Conservation (phyloP, 371 early-diverging fungal genomes). For the Circinella minor region DNA sequence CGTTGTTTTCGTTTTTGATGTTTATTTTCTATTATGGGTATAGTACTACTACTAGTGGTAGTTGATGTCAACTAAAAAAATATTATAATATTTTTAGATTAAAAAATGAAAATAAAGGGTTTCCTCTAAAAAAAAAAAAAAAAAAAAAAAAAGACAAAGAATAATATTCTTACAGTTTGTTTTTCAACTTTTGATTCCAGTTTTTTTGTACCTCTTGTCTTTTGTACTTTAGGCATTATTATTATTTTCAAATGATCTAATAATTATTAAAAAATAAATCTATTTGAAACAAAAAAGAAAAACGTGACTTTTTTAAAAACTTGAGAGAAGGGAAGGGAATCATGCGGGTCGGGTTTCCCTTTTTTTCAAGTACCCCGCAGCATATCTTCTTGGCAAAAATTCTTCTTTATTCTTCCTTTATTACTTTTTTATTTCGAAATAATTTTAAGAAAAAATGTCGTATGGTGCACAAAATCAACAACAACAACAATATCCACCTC, state of each 20-base stretch:
- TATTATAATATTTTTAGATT: not conserved
- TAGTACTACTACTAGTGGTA: not conserved
- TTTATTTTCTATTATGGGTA: slow-evolving; percentile 29
- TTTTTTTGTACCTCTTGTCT: not conserved
- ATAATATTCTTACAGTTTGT: not conserved
- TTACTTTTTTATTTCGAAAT: too few species aligned
- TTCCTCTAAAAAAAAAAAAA: too few species aligned
- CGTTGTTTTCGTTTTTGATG: slow-evolving; percentile 56
- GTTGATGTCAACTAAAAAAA: not conserved
- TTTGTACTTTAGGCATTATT: slow-evolving; percentile 11
- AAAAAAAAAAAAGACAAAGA: not conserved
- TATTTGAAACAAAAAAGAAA: not conserved
- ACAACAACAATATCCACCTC: slow-evolving; percentile 40
- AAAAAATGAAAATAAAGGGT: not conserved
- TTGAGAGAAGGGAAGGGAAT: too few species aligned
- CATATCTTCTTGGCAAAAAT: too few species aligned
- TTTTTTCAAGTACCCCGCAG: too few species aligned
- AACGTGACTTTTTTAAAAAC: too few species aligned
- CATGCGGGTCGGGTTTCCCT: too few species aligned
- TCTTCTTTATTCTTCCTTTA: not conserved
- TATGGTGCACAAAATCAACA: slow-evolving; percentile 28
- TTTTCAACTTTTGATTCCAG: not conserved
- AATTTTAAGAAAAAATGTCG: slow-evolving; percentile 13
- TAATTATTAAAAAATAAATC: too few species aligned
- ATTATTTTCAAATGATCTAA: not conserved